These are phyloP conservation scores for Phytophthora tentaculata DNA, from an alignment of 352 stramenopile species.

Conservation along the genomic window DNA sequence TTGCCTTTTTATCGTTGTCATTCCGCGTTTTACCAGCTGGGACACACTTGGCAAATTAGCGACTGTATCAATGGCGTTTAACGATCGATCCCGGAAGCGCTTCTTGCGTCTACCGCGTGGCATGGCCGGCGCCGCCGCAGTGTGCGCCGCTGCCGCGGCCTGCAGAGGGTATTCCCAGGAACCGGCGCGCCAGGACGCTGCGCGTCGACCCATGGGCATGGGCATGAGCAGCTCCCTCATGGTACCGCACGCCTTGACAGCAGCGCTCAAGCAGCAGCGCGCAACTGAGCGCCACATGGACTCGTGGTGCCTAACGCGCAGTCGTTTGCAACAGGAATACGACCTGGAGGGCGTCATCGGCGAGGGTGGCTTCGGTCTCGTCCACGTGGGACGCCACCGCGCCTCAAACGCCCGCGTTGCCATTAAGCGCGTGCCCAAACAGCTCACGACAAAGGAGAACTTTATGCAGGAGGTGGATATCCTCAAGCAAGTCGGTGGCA, in stretches of 20 bases:
- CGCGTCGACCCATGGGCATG: slow-evolving; percentile 7
- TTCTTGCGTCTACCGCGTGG: slow-evolving; percentile 32
- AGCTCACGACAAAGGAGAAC: slow-evolving; percentile 49
- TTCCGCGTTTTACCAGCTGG: slow-evolving; percentile 24
- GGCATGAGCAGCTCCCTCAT: slow-evolving; percentile 6
- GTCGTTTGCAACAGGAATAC: slow-evolving; percentile 49
- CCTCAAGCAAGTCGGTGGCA: slow-evolving; percentile 47
- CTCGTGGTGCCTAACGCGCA: slow-evolving; percentile 26
- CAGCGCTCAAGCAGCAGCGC: slow-evolving; percentile 17
- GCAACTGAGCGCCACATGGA: slow-evolving; percentile 1
- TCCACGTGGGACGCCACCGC: slow-evolving; percentile 52
- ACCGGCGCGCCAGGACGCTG: slow-evolving; percentile 23
- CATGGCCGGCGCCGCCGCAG: slow-evolving; percentile 25
- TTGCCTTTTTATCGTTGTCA: slow-evolving; percentile 16
- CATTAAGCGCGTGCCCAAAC: slow-evolving; percentile 63
- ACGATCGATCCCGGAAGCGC: slow-evolving; percentile 17
- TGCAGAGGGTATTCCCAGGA: slow-evolving; percentile 11
- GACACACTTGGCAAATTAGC: slow-evolving; percentile 5
- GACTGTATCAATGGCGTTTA: slow-evolving; percentile 24
- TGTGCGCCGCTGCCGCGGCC: slow-evolving; percentile 29
- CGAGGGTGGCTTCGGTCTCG: slow-evolving; percentile 55
- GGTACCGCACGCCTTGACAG: slow-evolving; percentile 15
- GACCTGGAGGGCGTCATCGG: slow-evolving; percentile 54
- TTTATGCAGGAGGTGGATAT: slow-evolving; percentile 65
- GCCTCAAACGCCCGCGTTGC: slow-evolving; percentile 52